phyloP scores from a whole-genome alignment of 2,329 filamentous ascomycete genomes.

The Penicillium sp. region DNA sequence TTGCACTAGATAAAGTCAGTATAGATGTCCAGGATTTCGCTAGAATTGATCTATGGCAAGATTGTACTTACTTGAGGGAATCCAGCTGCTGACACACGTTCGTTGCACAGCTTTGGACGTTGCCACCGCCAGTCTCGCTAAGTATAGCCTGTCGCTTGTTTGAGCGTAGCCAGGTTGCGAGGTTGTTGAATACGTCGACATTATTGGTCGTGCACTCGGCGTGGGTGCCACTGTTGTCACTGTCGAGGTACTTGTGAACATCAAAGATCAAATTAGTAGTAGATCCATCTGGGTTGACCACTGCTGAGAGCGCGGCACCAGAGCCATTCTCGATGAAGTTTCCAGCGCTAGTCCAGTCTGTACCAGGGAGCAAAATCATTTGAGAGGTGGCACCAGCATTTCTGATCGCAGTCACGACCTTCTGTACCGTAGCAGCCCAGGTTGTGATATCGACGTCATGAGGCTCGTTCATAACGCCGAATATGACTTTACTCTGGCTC shows the following conservation, averaged over 20 bases:
- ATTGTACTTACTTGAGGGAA: conserved; percentile 4
- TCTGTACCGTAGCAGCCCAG: conserved; percentile 5
- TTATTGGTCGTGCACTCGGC: conserved; percentile 8
- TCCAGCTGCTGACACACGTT: conserved; percentile 7
- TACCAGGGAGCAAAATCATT: conserved; percentile 7
- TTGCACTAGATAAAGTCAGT: background rate
- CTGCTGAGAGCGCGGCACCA: background rate
- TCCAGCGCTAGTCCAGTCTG: conserved; percentile 3
- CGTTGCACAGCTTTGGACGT: conserved; percentile 3
- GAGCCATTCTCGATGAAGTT: conserved; percentile 11
- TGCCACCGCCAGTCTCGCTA: conserved; percentile 6
- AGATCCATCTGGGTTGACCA: conserved; percentile 5
- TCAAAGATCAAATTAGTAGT: conserved; percentile 10
- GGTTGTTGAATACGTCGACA: conserved; percentile 6
- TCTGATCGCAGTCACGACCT: conserved; percentile 7
- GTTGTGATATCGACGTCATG: conserved; percentile 1
- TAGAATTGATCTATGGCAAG: background rate
- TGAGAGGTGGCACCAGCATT: conserved; percentile 7
- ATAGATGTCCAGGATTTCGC: background rate
- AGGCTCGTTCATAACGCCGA: conserved; percentile 9
- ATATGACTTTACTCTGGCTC: conserved; percentile 6
- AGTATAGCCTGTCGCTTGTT: conserved; percentile 6
- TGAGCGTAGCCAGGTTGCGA: conserved; percentile 6
- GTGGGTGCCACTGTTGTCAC: conserved; percentile 7
- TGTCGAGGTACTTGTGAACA: conserved; percentile 10